Evolutionary conservation across 2,329 filamentous ascomycete genomes (phyloP).

Genomic region (Hypoxylon rubiginosum): DNA sequence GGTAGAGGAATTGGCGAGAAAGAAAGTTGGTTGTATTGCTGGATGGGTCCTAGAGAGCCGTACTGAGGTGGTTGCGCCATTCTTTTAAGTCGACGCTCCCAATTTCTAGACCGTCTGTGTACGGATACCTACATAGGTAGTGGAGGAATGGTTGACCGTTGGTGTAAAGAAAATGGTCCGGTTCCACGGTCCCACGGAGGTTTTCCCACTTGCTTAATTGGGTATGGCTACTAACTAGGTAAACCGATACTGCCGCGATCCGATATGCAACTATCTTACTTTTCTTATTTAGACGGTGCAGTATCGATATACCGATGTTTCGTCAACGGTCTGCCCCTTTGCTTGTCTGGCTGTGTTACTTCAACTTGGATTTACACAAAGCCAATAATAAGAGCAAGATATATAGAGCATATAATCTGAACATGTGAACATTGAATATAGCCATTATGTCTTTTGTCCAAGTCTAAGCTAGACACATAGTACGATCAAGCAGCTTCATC

Average conservation of each 20-base stretch:
- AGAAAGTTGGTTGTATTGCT: conserved; percentile 43
- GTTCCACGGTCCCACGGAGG: conserved; percentile 2
- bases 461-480: not conserved
- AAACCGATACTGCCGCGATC: not conserved
- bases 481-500: not conserved
- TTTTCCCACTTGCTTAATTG: not conserved
- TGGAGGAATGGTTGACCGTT: conserved; percentile 29
- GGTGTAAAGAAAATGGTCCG: conserved; percentile 29
- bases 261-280: conserved; percentile 30
- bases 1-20: conserved; percentile 19
- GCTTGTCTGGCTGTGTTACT: not conserved
- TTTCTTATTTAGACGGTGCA: conserved; percentile 37
- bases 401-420: too few species aligned
- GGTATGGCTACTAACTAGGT: not conserved
- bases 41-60: conserved; percentile 39
- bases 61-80: conserved; percentile 45
- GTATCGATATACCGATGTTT: conserved; percentile 21
- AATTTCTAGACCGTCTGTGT: conserved; percentile 27
- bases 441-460: not conserved
- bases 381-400: not conserved
- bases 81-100: conserved; percentile 7
- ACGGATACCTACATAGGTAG: too few species aligned
- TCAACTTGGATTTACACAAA: not conserved
- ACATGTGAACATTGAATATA: not conserved
- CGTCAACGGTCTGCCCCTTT: conserved; percentile 16